Evolutionary conservation across 306 rosid genomes (phyloP), one percentile per base, ranked within the genome.

Genomic region (Acacia crassicarpa): DNA sequence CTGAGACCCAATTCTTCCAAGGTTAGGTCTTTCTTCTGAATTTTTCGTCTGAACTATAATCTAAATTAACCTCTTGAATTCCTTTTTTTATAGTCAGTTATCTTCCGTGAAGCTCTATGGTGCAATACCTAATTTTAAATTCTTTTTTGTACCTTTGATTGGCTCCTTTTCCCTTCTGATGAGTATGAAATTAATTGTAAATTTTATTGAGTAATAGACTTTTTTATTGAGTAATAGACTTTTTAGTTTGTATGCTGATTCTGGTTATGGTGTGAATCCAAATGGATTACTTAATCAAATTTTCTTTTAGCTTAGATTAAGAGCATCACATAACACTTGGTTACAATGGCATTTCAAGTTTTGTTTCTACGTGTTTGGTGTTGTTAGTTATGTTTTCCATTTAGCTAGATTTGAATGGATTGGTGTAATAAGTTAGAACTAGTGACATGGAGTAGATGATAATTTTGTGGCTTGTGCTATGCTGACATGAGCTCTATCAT

Each of bases 11-110:
- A 54, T 14, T 77, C 89, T 22, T 85, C 91, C 74, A 85, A 88
- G 93, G 98, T 91, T 35, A 74, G 77, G 38, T 75, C 68, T 62
- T 61, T 62, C 82, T 19, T 40, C 68, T 0, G n/a, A 11, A 19
- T 79, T 16, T 10, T 77, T 63, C 7, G 30, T 20, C 8, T 23
- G 0, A n/a, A 27, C 43, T 38, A 4, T 30, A 23, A 23, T 72
- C 25, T 63, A 17, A 6, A 69, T 68, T 19, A 45, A 20, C 67
- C 17, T 5, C 19, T 73, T 45, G 38, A 40, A n/a, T n/a, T n/a
- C n/a, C n/a, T n/a, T n/a, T n/a, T n/a, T n/a, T 15, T 48, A 10
- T 32, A 30, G 32, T 75, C 32, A 30, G 6, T 35, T 48, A 49
- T 38, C 48, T 48, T 22, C 15, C 22, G 4, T 53, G 2, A 7